These are phyloP conservation scores for Solanum acaule DNA, from an alignment of 257 asterid species.

Conservation along the genomic window DNA sequence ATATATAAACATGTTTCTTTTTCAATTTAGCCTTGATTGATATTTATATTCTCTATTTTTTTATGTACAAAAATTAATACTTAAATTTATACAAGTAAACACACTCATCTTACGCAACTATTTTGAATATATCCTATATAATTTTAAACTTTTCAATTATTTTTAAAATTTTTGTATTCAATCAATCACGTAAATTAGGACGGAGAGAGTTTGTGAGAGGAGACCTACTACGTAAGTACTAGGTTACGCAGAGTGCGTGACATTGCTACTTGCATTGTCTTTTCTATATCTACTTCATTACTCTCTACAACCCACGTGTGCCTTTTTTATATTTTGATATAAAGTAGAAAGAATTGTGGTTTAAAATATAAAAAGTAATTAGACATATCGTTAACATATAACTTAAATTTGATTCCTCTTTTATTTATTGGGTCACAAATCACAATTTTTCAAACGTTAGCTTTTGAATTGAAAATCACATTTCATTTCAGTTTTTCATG, in stretches of 20 bases:
- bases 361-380: neutral
- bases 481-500: too few relatives aligned
- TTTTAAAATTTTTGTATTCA: too few relatives aligned
- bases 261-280: neutral
- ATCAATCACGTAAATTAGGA: neutral
- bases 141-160: too few relatives aligned
- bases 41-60: too few relatives aligned
- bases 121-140: too few relatives aligned
- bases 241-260: neutral
- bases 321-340: neutral
- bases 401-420: neutral
- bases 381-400: too few relatives aligned
- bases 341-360: neutral
- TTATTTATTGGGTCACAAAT: neutral
- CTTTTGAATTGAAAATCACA: neutral
- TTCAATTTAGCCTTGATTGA: too few relatives aligned
- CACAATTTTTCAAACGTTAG: neutral
- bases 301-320: neutral
- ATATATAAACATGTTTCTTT: too few relatives aligned
- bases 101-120: too few relatives aligned
- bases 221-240: neutral
- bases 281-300: neutral
- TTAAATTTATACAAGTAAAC: too few relatives aligned
- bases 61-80: too few relatives aligned
- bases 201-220: neutral